Conservation (phyloP, 1,284 basidiomycete genomes). For the Sporisorium exsertum region DNA sequence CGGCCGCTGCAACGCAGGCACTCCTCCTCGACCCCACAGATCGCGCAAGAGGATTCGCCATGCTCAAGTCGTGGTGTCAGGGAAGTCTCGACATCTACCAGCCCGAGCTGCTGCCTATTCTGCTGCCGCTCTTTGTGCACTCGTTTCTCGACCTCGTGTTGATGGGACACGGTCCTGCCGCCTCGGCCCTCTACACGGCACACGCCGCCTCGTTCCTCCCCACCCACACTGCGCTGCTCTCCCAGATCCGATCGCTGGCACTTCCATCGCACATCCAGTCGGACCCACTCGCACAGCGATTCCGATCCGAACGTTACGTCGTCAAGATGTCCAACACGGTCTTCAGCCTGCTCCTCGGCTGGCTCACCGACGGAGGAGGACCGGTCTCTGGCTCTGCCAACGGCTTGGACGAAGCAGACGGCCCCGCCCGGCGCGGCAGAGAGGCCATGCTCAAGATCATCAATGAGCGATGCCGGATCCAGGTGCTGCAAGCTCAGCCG, state of each 20-base stretch:
- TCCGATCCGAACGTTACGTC: conserved; percentile 89
- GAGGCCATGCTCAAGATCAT: conserved; percentile 89
- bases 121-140: conserved; percentile 96
- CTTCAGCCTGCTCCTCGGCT: conserved; percentile 90
- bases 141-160: conserved; percentile 95
- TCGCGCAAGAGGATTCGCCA: conserved; percentile 85
- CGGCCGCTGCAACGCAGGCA: conserved; percentile 77
- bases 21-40: conserved; percentile 87
- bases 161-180: conserved; percentile 85
- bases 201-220: conserved; percentile 80
- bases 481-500: conserved; percentile 70
- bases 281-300: conserved; percentile 84
- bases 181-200: conserved; percentile 78
- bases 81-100: conserved; percentile 85
- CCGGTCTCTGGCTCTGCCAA: conserved; percentile 86
- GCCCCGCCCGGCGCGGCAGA: conserved; percentile 72
- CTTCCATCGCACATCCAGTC: conserved; percentile 83
- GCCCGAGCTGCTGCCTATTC: conserved; percentile 89
- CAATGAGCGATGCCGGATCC: conserved; percentile 90
- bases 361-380: conserved; percentile 92
- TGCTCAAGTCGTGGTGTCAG: conserved; percentile 93
- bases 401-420: conserved; percentile 75
- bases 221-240: conserved; percentile 79
- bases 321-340: conserved; percentile 91
- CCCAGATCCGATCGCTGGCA: conserved; percentile 84